phyloP scores from a whole-genome alignment of 176 grass and related monocot genomes.

The Carex parvula region DNA sequence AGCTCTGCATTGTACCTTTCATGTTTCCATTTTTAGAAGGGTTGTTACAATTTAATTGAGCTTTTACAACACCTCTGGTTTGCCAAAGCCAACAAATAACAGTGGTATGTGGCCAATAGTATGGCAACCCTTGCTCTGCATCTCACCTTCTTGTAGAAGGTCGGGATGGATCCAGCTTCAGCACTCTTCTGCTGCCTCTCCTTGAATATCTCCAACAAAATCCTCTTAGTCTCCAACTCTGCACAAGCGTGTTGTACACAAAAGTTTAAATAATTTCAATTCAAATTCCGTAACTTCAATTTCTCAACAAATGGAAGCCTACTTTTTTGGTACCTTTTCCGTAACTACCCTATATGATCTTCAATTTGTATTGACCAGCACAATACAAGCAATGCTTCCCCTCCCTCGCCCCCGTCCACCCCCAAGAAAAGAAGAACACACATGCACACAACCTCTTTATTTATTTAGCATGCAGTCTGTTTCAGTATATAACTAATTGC shows the following conservation, averaged over 20 bases:
- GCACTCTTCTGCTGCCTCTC: constrained; percentile 85
- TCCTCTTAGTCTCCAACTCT: constrained; percentile 99
- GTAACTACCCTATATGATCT: background rate
- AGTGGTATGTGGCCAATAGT: background rate
- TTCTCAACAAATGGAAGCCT: background rate
- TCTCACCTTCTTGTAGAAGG: constrained; percentile 96
- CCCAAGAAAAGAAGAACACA: background rate
- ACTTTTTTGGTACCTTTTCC: background rate
- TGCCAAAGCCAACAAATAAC: background rate
- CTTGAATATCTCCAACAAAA: constrained; percentile 97
- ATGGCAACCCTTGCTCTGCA: background rate
- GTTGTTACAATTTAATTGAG: background rate
- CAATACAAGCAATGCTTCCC: background rate
- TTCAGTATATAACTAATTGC: background rate
- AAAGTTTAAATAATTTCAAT: background rate
- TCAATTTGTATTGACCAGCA: background rate
- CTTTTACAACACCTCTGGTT: background rate
- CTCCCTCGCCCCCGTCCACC: background rate
- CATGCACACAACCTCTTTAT: background rate
- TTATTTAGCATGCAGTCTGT: background rate
- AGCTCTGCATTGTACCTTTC: background rate
- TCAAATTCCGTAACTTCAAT: background rate
- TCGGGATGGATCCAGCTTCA: constrained; percentile 93
- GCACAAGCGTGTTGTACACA: background rate
- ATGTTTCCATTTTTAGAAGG: background rate